Evolutionary conservation across 306 rosid species (phyloP).

Genomic region (Prunus davidiana): DNA sequence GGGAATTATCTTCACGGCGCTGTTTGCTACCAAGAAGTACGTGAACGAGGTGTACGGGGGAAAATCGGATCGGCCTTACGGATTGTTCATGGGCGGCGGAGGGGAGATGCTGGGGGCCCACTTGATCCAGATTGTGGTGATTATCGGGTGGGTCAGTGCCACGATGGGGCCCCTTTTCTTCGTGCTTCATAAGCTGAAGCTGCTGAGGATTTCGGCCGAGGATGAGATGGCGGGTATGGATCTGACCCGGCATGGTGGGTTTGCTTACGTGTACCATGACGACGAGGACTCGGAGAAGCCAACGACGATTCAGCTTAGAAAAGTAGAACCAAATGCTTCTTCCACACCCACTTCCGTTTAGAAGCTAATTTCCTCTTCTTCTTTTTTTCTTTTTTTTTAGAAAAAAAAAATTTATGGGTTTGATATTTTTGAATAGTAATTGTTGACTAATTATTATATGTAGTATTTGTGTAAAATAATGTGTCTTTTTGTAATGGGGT

Average conservation of each 20-base stretch:
- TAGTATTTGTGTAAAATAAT: neutral
- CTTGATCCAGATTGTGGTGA: slow-evolving; percentile 67
- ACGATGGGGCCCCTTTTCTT: slow-evolving; percentile 87
- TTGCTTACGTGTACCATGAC: slow-evolving; percentile 62
- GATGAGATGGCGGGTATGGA: slow-evolving; percentile 97
- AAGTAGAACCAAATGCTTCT: slow-evolving; percentile 34
- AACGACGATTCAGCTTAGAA: slow-evolving; percentile 35
- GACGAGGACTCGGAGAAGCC: slow-evolving; percentile 35
- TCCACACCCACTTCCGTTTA: slow-evolving; percentile 29
- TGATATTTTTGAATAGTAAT: neutral
- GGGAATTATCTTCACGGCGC: slow-evolving; percentile 81
- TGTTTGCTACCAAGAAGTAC: slow-evolving; percentile 67
- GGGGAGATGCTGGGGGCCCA: slow-evolving; percentile 65
- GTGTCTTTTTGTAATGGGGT: neutral
- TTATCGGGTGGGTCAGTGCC: slow-evolving; percentile 76
- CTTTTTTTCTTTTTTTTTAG: neutral
- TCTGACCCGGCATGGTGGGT: slow-evolving; percentile 92
- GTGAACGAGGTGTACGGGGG: slow-evolving; percentile 57
- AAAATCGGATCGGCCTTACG: slow-evolving; percentile 34
- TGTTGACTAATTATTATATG: neutral
- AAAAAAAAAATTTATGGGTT: neutral
- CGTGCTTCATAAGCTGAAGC: slow-evolving; percentile 49
- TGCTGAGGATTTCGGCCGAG: slow-evolving; percentile 62
- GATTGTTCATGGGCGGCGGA: slow-evolving; percentile 86
- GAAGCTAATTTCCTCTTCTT: neutral